phyloP scores from a whole-genome alignment of 257 asterid species.

The Forsythia viridissima region DNA sequence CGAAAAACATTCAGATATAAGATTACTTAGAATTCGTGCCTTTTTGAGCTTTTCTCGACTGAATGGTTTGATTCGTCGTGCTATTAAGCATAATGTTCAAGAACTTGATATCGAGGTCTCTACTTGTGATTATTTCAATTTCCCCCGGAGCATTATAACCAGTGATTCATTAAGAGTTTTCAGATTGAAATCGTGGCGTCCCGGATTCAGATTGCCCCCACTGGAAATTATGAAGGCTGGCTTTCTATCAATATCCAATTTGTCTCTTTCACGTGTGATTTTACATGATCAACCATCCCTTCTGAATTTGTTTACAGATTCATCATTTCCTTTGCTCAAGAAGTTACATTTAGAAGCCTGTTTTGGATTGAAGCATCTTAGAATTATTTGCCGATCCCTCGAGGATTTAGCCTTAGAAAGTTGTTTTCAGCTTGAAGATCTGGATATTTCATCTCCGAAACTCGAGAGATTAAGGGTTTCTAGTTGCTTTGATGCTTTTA shows the following conservation, averaged over 20 bases:
- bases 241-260: slow-evolving; percentile 39
- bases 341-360: slow-evolving; percentile 57
- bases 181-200: slow-evolving; percentile 54
- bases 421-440: slow-evolving; percentile 54
- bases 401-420: slow-evolving; percentile 50
- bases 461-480: slow-evolving; percentile 47
- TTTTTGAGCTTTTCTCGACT: slow-evolving; percentile 53
- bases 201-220: slow-evolving; percentile 83
- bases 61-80: slow-evolving; percentile 52
- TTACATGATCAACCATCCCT: slow-evolving; percentile 55
- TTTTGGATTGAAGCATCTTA: slow-evolving; percentile 53
- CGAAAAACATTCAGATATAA: slow-evolving; percentile 44
- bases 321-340: slow-evolving; percentile 74
- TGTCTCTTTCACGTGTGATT: slow-evolving; percentile 58
- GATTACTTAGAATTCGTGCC: slow-evolving; percentile 57
- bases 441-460: slow-evolving; percentile 44
- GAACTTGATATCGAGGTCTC: slow-evolving; percentile 74
- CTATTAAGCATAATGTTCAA: slow-evolving; percentile 64
- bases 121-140: slow-evolving; percentile 64
- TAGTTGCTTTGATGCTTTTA: slow-evolving; percentile 53
- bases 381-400: slow-evolving; percentile 50
- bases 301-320: slow-evolving; percentile 44
- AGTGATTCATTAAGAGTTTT: slow-evolving; percentile 50
- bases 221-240: slow-evolving; percentile 52
- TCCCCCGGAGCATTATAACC: slow-evolving; percentile 54